phyloP scores from a whole-genome alignment of 768 basidiomycete species.

The Auriscalpium orientale region DNA sequence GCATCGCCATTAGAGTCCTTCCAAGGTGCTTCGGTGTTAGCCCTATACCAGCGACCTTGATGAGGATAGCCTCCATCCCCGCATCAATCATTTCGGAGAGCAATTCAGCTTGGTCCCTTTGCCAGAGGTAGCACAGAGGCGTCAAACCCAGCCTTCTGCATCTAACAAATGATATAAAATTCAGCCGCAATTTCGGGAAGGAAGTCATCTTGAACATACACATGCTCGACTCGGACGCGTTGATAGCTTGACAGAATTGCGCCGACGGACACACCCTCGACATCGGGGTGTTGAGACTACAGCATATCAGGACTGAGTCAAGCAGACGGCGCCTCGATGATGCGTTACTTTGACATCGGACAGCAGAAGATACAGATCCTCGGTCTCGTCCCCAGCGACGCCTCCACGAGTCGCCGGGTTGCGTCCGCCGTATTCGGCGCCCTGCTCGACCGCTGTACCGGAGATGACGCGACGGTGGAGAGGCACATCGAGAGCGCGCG shows the following conservation, averaged over 20 bases:
- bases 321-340: neutral
- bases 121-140: constrained; percentile 88
- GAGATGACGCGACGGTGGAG: constrained; percentile 75
- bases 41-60: constrained; percentile 96
- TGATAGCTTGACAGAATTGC: constrained; percentile 98
- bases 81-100: constrained; percentile 80
- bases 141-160: constrained; percentile 76
- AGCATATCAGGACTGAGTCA: constrained; percentile 7
- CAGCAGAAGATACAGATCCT: constrained; percentile 78
- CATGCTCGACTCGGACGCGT: constrained; percentile 94
- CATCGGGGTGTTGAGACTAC: constrained; percentile 69
- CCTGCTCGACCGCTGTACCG: constrained; percentile 75
- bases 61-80: constrained; percentile 74
- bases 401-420: constrained; percentile 38
- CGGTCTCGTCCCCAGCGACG: constrained; percentile 85
- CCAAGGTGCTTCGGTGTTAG: constrained; percentile 73
- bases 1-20: constrained; percentile 65
- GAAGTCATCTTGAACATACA: constrained; percentile 59
- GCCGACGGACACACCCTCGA: constrained; percentile 86
- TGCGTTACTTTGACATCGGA: constrained; percentile 61
- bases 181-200: neutral
- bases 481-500: constrained; percentile 78
- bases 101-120: constrained; percentile 80
- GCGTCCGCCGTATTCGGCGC: constrained; percentile 78
- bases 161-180: constrained; percentile 29